Conservation (phyloP, 768 basidiomycete species). For the Termitomyces sp. region DNA sequence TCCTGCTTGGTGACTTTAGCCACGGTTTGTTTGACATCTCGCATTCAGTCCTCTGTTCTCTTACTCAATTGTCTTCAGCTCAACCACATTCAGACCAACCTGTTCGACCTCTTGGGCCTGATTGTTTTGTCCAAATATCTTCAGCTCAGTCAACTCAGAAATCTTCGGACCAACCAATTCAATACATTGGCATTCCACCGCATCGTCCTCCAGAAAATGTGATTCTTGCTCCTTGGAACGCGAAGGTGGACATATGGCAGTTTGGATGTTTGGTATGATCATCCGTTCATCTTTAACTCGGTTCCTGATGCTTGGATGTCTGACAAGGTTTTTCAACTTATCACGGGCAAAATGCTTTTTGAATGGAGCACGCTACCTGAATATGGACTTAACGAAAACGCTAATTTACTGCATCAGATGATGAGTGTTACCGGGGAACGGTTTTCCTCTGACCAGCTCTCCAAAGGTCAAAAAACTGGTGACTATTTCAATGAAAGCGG, state of each 20-base stretch:
- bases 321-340: neutral
- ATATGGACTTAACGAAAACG: neutral
- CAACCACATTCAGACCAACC: neutral
- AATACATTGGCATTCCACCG: neutral
- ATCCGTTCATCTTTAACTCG: neutral
- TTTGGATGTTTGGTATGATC: neutral
- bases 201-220: neutral
- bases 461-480: neutral
- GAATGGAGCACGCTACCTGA: neutral
- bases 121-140: too few relatives aligned
- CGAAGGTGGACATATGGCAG: neutral
- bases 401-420: neutral
- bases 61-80: neutral
- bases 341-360: neutral
- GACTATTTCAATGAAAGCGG: neutral
- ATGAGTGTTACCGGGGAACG: neutral
- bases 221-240: neutral
- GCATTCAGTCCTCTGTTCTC: neutral
- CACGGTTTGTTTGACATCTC: neutral
- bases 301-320: neutral
- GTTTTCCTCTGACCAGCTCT: neutral
- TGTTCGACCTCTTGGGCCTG: too few relatives aligned
- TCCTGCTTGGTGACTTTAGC: neutral
- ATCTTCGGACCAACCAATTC: too few relatives aligned
- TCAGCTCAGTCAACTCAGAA: too few relatives aligned